phyloP scores from a whole-genome alignment of 2,329 filamentous ascomycete species.

The Cladosporium sp. region DNA sequence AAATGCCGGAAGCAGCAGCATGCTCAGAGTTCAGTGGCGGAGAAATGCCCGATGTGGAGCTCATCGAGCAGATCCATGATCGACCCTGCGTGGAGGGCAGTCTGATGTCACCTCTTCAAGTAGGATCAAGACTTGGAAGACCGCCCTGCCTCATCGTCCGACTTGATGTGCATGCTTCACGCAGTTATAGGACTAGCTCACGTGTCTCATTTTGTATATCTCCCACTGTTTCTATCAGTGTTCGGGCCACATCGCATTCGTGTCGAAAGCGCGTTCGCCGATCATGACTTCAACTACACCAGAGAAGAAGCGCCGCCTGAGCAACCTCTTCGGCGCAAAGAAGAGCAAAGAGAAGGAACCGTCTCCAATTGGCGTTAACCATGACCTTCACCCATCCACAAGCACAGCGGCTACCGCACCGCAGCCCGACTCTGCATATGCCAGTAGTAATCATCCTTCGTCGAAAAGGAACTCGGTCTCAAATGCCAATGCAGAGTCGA shows the following conservation, averaged over 20 bases:
- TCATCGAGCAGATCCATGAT: neutral
- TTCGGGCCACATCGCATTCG: neutral
- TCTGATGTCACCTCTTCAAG: conserved; percentile 2
- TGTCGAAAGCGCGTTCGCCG: neutral
- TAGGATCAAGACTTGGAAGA: neutral
- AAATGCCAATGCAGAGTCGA: neutral
- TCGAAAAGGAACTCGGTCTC: conserved; percentile 9
- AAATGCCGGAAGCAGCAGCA: neutral
- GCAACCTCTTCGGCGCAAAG: conserved; percentile 21
- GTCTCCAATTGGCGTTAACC: neutral
- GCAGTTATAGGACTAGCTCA: neutral
- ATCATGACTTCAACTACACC: conserved; percentile 7
- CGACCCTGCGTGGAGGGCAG: neutral
- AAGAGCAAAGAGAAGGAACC: conserved; percentile 14
- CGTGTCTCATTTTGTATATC: neutral
- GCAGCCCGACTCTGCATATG: conserved; percentile 23
- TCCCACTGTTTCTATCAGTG: neutral
- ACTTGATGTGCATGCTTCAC: neutral
- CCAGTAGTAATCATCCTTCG: conserved; percentile 19
- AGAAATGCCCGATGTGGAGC: neutral
- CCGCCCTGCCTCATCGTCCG: neutral
- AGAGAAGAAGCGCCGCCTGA: conserved; percentile 15
- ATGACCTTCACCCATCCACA: conserved; percentile 2
- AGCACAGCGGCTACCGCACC: neutral
- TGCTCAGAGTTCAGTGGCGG: neutral